These are phyloP conservation scores for Mrakia gelida DNA, from an alignment of 768 basidiomycete genomes.

Conservation along the genomic window DNA sequence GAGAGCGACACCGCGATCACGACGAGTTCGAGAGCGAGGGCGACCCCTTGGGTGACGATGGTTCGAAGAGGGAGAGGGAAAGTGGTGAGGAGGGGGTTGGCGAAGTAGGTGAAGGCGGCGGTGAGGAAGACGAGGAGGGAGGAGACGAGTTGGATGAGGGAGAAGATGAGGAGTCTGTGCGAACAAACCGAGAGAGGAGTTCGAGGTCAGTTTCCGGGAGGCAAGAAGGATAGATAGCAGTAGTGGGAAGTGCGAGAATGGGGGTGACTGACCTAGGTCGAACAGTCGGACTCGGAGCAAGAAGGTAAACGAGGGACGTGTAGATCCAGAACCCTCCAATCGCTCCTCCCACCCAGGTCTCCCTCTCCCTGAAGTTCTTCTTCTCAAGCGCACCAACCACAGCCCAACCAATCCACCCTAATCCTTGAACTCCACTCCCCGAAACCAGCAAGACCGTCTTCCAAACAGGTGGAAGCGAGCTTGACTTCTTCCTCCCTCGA, in stretches of 20 bases:
- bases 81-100: background rate
- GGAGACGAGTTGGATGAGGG: background rate
- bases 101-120: constrained; percentile 9
- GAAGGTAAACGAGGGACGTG: background rate
- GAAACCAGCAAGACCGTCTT: constrained; percentile 21
- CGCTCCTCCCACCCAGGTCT: background rate
- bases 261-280: background rate
- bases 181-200: background rate
- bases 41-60: background rate
- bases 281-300: background rate
- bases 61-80: constrained; percentile 2
- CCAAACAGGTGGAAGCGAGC: background rate
- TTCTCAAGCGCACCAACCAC: background rate
- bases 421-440: background rate
- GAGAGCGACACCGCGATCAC: background rate
- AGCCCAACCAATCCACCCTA: background rate
- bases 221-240: too few relatives aligned
- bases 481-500: background rate
- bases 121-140: constrained; percentile 15
- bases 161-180: constrained; percentile 1
- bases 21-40: background rate
- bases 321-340: background rate
- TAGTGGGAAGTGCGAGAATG: too few relatives aligned
- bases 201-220: background rate
- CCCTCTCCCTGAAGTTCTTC: background rate